phyloP scores from a whole-genome alignment of 2,329 filamentous ascomycete species.

The Colletotrichum chrysophilum region DNA sequence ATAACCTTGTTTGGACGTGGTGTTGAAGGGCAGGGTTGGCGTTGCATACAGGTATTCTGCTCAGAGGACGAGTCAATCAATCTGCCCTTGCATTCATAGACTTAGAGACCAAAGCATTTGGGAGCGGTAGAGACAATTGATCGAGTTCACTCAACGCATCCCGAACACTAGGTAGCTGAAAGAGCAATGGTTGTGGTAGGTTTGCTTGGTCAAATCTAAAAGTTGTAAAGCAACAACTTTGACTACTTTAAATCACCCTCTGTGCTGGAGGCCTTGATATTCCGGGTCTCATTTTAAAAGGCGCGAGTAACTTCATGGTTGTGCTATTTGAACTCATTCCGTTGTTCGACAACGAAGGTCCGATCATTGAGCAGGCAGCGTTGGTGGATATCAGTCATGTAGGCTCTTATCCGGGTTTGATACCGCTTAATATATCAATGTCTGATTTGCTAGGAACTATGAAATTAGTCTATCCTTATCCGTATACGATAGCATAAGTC shows the following conservation, averaged over 20 bases:
- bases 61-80: neutral
- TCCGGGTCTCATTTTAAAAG: neutral
- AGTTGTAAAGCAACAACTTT: neutral
- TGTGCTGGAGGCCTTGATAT: neutral
- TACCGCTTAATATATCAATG: neutral
- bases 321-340: neutral
- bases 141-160: neutral
- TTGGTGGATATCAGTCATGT: neutral
- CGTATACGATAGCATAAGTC: rapidly evolving
- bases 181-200: rapidly evolving
- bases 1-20: neutral
- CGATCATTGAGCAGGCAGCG: rapidly evolving
- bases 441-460: neutral
- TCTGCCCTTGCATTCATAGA: neutral
- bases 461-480: rapidly evolving
- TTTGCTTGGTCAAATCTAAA: neutral
- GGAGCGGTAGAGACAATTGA: neutral
- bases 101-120: neutral
- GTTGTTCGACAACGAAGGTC: neutral
- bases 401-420: neutral
- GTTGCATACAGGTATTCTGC: neutral
- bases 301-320: rapidly evolving
- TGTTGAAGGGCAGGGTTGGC: neutral
- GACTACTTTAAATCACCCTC: neutral
- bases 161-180: neutral